These are phyloP conservation scores for Trypanosoma boissoni DNA, from an alignment of 208 protist species.

Conservation along the genomic window DNA sequence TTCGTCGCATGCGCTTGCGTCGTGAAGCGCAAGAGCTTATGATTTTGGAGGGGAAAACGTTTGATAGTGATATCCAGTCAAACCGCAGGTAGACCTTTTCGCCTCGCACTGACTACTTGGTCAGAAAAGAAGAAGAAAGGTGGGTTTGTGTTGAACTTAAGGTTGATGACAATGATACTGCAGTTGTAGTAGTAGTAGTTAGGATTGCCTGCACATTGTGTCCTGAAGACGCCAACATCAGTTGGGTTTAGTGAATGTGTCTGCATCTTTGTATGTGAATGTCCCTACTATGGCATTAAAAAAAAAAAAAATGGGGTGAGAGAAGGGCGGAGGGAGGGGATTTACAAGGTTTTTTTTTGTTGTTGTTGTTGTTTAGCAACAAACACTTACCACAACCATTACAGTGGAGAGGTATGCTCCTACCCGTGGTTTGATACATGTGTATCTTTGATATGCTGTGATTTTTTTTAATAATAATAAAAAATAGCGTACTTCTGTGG, in stretches of 20 bases:
- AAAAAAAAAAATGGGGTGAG: too few relatives aligned
- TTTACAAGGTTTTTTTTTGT: too few relatives aligned
- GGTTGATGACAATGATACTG: neutral
- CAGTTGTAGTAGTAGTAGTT: neutral
- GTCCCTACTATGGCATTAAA: conserved; percentile 3
- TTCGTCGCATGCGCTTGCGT: conserved; percentile 86
- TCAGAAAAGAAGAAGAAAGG: neutral
- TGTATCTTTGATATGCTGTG: too few relatives aligned
- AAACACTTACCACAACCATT: too few relatives aligned
- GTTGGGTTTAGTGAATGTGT: conserved; percentile 10
- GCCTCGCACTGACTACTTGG: neutral
- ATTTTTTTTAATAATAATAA: too few relatives aligned
- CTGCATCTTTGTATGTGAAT: conserved; percentile 15
- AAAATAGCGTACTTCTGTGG: too few relatives aligned
- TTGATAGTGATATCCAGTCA: conserved; percentile 80
- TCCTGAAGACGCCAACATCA: too few relatives aligned
- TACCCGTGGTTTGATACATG: too few relatives aligned
- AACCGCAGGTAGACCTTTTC: conserved; percentile 39
- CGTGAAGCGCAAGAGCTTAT: conserved; percentile 88
- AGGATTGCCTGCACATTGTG: neutral
- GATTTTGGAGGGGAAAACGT: conserved; percentile 80
- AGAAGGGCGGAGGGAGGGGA: too few relatives aligned
- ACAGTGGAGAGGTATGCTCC: too few relatives aligned
- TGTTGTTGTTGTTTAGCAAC: too few relatives aligned
- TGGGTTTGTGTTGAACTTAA: neutral